These are phyloP conservation scores for Cucurbita pepo DNA, from an alignment of 306 rosid genomes.

Conservation along the genomic window DNA sequence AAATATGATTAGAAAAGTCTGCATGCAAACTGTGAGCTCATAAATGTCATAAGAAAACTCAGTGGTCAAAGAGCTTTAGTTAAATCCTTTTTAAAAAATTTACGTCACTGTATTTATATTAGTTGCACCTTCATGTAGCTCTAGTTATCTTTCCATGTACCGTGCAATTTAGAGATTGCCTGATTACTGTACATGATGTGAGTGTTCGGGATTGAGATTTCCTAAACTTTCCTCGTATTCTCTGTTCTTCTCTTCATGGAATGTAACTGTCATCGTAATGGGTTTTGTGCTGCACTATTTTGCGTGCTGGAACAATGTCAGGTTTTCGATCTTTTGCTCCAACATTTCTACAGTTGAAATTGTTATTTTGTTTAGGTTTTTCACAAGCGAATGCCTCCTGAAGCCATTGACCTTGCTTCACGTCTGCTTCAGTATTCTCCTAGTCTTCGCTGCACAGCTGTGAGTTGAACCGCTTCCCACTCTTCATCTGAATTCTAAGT, in stretches of 20 bases:
- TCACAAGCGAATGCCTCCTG: constrained; percentile 93
- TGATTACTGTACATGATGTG: neutral
- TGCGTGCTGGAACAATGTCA: neutral
- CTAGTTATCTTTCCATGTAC: neutral
- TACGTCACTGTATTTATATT: neutral
- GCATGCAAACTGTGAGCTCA: neutral
- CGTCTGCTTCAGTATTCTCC: constrained; percentile 97
- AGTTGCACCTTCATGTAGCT: neutral
- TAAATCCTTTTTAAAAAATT: neutral
- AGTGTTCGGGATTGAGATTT: neutral
- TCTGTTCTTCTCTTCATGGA: neutral
- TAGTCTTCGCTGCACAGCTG: constrained; percentile 87
- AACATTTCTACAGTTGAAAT: constrained; percentile 5
- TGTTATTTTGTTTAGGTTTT: constrained; percentile 47
- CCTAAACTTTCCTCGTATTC: neutral
- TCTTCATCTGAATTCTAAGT: neutral
- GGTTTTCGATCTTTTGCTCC: neutral
- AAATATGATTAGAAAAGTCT: neutral
- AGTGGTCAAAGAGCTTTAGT: neutral
- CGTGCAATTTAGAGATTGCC: neutral
- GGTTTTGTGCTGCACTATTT: neutral
- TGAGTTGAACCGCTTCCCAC: constrained; percentile 24
- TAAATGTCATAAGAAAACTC: neutral
- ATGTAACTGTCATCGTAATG: neutral
- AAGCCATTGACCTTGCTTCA: constrained; percentile 96